Base-by-base conservation (phyloP, 75 land plant species). In the Pinus albicaulis region DNA sequence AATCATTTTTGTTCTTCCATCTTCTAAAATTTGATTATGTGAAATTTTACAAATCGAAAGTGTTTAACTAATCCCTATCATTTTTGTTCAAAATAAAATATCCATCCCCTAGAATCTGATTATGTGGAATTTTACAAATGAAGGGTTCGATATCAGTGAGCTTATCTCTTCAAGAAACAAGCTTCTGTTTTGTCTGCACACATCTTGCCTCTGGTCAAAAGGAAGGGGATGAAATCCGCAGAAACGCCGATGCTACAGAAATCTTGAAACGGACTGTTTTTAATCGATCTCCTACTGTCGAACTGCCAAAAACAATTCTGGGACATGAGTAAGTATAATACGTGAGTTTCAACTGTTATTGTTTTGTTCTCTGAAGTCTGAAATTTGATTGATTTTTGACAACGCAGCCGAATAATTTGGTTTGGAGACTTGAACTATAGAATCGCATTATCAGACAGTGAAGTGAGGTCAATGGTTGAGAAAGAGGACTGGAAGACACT, bases 111-210 rank as follows among this genome's bases (percentile, higher is more conserved):
- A n/a, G n/a, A 7, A 44, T 7, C 10, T 44, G 11, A 48, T 48
- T 11, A 0, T 48, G 53, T 48, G 11, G 53, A 48, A 48, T 48
- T 48, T 48, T 48, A 10, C 53, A 10, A 48, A 19, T 77, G 77
- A 85, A 95, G 98, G 98, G 98, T 16, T 86, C 98, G 20, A 82
- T 95, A 31, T 83, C 98, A 3, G 90, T 95, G 19, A 88, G 98
- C 68, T 85, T 95, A 78, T 72, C 25, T 14, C 73, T 95, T 48
- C 88, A 90, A 58, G 84, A 87, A 62, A 92, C 95, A 28, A 92
- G 87, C 82, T 92, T 95, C 71, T 95, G 98, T 82, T 95, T 95
- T 77, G 91, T 92, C 14, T 95, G 98, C 77, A 56, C 87, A 57
- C 98, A 95, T 76, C 70, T 95, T 78, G 92, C 98, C 23, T 90